Conservation (phyloP, 2,329 filamentous ascomycete species). For the Cladophialophora carrionii region DNA sequence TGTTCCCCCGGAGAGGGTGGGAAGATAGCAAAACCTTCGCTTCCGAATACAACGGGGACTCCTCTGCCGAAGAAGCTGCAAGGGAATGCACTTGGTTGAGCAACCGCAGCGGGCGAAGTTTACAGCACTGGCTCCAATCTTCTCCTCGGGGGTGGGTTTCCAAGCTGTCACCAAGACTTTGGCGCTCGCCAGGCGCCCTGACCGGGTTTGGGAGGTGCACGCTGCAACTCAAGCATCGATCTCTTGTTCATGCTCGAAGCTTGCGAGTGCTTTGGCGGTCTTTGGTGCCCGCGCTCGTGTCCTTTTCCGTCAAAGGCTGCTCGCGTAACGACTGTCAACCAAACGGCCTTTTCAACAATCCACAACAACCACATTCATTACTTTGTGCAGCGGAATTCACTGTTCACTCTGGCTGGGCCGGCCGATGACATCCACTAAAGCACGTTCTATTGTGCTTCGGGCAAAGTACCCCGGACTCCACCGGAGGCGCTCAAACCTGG, state of each 20-base stretch:
- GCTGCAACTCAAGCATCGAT: constrained; percentile 13
- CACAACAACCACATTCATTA: not conserved
- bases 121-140: not conserved
- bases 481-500: constrained; percentile 15
- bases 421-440: constrained; percentile 16
- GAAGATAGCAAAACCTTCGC: not conserved
- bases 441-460: constrained; percentile 16
- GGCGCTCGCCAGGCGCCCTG: constrained; percentile 2
- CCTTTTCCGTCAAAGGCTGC: constrained; percentile 8
- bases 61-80: constrained; percentile 1
- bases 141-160: constrained; percentile 8
- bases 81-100: not conserved
- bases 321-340: not conserved
- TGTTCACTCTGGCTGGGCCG: constrained; percentile 15
- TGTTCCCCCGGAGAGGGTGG: not conserved
- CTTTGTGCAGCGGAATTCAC: not conserved
- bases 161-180: constrained; percentile 15
- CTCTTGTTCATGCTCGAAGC: constrained; percentile 3
- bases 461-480: constrained; percentile 20
- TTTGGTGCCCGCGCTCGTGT: not conserved
- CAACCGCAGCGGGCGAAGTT: not conserved
- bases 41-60: not conserved
- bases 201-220: not conserved
- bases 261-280: constrained; percentile 1
- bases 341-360: constrained; percentile 3